Evolutionary conservation across 768 basidiomycete species (phyloP).

Genomic region (Leccinum variicolor): DNA sequence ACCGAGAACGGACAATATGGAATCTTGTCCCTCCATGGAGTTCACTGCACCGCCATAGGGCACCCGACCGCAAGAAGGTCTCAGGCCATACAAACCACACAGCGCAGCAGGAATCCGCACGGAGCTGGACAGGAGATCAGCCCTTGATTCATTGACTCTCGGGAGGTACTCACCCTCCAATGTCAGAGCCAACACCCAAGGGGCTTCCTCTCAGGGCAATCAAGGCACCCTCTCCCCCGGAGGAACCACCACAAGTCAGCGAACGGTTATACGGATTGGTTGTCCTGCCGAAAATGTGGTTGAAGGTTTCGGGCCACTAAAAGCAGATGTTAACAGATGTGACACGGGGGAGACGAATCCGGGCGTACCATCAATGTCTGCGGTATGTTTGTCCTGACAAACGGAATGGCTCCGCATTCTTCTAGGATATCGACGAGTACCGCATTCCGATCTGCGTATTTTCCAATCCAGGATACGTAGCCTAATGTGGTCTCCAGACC

Average conservation of each 20-base stretch:
- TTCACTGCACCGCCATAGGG: slow-evolving; percentile 67
- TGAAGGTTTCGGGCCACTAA: slow-evolving; percentile 77
- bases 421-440: slow-evolving; percentile 66
- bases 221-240: slow-evolving; percentile 83
- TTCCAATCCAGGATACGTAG: slow-evolving; percentile 71
- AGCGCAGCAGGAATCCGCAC: slow-evolving; percentile 70
- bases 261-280: slow-evolving; percentile 70
- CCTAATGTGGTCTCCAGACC: slow-evolving; percentile 73
- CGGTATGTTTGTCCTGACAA: slow-evolving; percentile 72
- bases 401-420: slow-evolving; percentile 65
- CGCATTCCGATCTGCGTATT: slow-evolving; percentile 54
- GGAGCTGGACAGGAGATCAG: slow-evolving; percentile 42
- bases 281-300: slow-evolving; percentile 77
- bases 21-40: slow-evolving; percentile 68
- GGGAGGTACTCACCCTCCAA: slow-evolving; percentile 56
- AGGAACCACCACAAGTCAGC: slow-evolving; percentile 75
- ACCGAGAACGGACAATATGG: slow-evolving; percentile 68
- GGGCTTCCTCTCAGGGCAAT: slow-evolving; percentile 46
- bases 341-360: not conserved
- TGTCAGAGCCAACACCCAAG: slow-evolving; percentile 74
- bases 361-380: slow-evolving; percentile 68
- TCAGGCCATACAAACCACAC: slow-evolving; percentile 67
- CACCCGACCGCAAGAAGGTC: slow-evolving; percentile 65
- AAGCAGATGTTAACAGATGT: not conserved
- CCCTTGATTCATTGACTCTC: not conserved